Conservation (phyloP, 2,329 filamentous ascomycete species). For the Tolypocladium nubicola region DNA sequence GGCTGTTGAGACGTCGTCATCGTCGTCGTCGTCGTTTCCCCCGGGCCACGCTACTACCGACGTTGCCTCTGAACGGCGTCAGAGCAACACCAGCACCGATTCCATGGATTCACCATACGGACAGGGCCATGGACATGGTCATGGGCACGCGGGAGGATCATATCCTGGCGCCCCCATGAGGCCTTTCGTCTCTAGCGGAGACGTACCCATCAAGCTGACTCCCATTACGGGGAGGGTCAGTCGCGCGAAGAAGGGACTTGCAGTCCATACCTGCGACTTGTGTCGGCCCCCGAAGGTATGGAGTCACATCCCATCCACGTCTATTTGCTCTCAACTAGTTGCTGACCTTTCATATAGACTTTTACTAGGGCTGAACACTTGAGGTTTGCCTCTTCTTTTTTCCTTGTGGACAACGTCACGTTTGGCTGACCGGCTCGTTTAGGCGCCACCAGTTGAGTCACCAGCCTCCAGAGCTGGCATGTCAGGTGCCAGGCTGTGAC, state of each 20-base stretch:
- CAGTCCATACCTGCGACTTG: constrained; percentile 42
- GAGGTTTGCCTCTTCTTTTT: constrained; percentile 29
- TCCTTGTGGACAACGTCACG: background rate
- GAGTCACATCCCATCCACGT: constrained; percentile 2
- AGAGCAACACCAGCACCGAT: constrained; percentile 36
- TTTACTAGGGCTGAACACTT: constrained; percentile 54
- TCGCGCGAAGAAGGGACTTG: constrained; percentile 48
- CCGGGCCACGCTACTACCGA: constrained; percentile 14
- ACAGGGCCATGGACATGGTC: constrained; percentile 11
- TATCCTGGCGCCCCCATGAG: constrained; percentile 23
- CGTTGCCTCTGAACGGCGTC: constrained; percentile 18
- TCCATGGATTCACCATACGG: constrained; percentile 34
- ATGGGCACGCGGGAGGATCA: constrained; percentile 10
- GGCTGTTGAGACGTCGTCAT: constrained; percentile 8
- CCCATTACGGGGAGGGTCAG: constrained; percentile 47
- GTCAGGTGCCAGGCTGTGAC: constrained; percentile 42
- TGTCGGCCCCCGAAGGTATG: constrained; percentile 41
- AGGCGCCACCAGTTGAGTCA: constrained; percentile 54
- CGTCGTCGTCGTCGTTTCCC: constrained; percentile 15
- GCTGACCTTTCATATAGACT: constrained; percentile 28
- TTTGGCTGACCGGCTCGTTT: constrained; percentile 12
- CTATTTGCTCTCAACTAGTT: background rate
- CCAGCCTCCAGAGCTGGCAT: constrained; percentile 40
- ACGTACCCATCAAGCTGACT: constrained; percentile 38
- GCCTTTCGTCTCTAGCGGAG: constrained; percentile 27